Evolutionary conservation across 1,139 yeast species (phyloP).

Genomic region (Geotrichum bryndzae): DNA sequence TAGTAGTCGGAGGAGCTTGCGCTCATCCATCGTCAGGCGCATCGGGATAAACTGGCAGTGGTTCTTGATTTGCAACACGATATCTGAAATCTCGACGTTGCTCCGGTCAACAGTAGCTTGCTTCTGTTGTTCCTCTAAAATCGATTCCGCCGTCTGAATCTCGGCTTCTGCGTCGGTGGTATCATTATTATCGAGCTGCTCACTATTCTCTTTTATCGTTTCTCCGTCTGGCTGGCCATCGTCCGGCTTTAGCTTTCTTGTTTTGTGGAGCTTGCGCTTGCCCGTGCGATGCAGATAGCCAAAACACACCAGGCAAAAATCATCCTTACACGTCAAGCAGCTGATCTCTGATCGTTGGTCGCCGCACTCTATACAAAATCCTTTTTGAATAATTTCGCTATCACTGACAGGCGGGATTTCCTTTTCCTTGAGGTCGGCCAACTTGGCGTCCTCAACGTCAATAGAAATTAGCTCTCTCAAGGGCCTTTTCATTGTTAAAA

Average conservation of each 20-base stretch:
- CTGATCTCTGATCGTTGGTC: conserved; percentile 59
- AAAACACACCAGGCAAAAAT: conserved; percentile 61
- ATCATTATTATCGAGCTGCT: neutral
- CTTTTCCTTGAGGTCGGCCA: neutral
- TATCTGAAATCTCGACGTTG: conserved; percentile 21
- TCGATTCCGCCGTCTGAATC: neutral
- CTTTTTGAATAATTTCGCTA: conserved; percentile 15
- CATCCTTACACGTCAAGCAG: conserved; percentile 56
- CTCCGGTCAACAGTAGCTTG: conserved; percentile 21
- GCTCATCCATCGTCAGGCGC: conserved; percentile 57
- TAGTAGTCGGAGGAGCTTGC: conserved; percentile 53
- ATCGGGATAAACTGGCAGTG: conserved; percentile 57
- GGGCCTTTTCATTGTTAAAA: conserved; percentile 24
- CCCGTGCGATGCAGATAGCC: conserved; percentile 64
- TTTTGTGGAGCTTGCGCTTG: conserved; percentile 36
- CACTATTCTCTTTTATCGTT: neutral
- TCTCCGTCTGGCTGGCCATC: neutral
- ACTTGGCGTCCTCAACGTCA: conserved; percentile 23
- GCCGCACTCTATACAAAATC: conserved; percentile 58
- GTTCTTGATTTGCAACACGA: conserved; percentile 38
- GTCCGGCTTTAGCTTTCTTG: conserved; percentile 9
- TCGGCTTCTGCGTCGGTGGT: neutral
- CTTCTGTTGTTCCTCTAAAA: conserved; percentile 5
- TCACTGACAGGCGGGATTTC: neutral
- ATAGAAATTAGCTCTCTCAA: conserved; percentile 29